Evolutionary conservation across 805 yeast species (phyloP).

Genomic region (Kuraishia borneana): DNA sequence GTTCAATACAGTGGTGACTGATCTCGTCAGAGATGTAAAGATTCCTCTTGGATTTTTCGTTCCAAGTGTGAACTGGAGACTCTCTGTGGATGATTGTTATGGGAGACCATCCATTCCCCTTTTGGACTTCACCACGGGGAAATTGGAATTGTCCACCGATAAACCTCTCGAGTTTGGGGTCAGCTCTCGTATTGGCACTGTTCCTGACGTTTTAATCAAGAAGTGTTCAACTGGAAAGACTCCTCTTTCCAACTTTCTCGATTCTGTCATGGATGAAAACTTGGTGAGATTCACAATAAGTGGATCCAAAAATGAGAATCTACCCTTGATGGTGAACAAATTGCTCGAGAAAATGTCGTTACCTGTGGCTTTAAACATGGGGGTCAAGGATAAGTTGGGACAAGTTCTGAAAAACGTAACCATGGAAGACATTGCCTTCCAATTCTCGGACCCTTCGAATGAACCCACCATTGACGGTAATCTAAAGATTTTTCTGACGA

Average conservation of each 20-base stretch:
- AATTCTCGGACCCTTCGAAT: constrained; percentile 20
- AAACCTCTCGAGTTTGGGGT: constrained; percentile 7
- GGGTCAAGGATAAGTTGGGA: constrained; percentile 5
- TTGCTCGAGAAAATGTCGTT: constrained; percentile 7
- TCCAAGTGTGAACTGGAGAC: constrained; percentile 25
- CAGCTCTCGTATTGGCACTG: constrained; percentile 5
- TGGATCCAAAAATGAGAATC: constrained; percentile 5
- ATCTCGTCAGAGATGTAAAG: background rate
- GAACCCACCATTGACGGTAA: constrained; percentile 26
- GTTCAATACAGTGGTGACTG: background rate
- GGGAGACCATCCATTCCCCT: constrained; percentile 16
- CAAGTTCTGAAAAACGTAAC: constrained; percentile 23
- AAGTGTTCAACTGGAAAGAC: constrained; percentile 6
- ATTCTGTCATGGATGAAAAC: constrained; percentile 4
- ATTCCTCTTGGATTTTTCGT: constrained; percentile 9
- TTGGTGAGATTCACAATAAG: constrained; percentile 5
- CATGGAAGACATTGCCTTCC: constrained; percentile 23
- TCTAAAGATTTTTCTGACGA: constrained; percentile 18
- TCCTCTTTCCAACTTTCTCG: constrained; percentile 9
- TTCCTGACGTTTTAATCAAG: constrained; percentile 4
- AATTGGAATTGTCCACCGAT: constrained; percentile 5
- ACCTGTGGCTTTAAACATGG: constrained; percentile 9
- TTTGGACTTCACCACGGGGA: constrained; percentile 11
- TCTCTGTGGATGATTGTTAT: constrained; percentile 24
- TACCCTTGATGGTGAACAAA: constrained; percentile 5